A percentile compares a stretch with the other conserved stretches of the same genome.
Conservation (phyloP, 768 basidiomycete species). For the Xerocomellus chrysenteron region DNA sequence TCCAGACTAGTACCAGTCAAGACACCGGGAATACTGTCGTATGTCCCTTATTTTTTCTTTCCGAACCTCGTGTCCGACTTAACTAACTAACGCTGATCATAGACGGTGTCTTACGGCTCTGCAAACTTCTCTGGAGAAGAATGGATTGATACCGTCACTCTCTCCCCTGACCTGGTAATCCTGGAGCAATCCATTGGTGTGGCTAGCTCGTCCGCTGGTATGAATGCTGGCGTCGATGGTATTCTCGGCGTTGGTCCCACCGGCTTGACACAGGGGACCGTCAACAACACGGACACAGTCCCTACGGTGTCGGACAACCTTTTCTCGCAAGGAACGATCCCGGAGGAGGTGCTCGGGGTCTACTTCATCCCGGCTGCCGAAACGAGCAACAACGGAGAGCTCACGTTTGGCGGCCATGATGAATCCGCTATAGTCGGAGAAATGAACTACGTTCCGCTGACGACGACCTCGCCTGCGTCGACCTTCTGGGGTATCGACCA, state of each 20-base stretch:
- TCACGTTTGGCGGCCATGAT: conserved; percentile 32
- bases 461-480: conserved; percentile 21
- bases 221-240: conserved; percentile 24
- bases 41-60: neutral
- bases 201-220: too few relatives aligned
- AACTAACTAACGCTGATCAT: neutral
- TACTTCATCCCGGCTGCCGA: too few relatives aligned
- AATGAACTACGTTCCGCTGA: conserved; percentile 25
- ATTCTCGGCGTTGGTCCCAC: conserved; percentile 38
- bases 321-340: conserved; percentile 23
- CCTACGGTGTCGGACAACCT: conserved; percentile 40
- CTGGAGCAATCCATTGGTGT: conserved; percentile 31
- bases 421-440: conserved; percentile 4
- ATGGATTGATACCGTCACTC: conserved; percentile 16
- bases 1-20: conserved; percentile 6
- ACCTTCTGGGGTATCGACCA: conserved; percentile 34
- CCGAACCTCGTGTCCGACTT: neutral
- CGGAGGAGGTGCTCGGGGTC: too few relatives aligned
- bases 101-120: neutral
- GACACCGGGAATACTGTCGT: conserved; percentile 20
- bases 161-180: conserved; percentile 4
- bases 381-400: conserved; percentile 12
- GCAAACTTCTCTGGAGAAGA: conserved; percentile 11
- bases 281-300: conserved; percentile 13
- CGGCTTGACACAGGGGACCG: conserved; percentile 30